Percentiles rank a stretch among this genome's conserved stretches.
Conservation (phyloP, 441 rosid species). For the Arabidopsis hybrid region DNA sequence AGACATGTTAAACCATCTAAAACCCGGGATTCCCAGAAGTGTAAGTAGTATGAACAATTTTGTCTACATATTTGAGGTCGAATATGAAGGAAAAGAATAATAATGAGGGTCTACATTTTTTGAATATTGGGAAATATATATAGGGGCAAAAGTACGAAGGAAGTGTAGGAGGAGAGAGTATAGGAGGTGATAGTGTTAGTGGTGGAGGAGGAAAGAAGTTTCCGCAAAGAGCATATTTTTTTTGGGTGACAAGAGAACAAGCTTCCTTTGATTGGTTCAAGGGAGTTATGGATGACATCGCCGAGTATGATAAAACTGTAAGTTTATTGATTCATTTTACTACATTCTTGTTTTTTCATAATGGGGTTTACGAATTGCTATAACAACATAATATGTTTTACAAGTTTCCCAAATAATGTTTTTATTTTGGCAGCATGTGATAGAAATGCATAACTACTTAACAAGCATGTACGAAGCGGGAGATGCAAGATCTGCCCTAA, state of each 20-base stretch:
- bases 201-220: constrained; percentile 50
- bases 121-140: constrained; percentile 20
- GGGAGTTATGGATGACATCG: constrained; percentile 98
- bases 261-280: constrained; percentile 97
- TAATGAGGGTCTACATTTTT: neutral
- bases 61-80: constrained; percentile 23
- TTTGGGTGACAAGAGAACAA: constrained; percentile 99
- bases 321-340: constrained; percentile 23
- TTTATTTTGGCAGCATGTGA: constrained; percentile 58
- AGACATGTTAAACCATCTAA: constrained; percentile 79
- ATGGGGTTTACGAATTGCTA: neutral
- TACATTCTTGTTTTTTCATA: neutral
- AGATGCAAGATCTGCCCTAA: constrained; percentile 95
- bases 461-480: constrained; percentile 97
- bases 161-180: constrained; percentile 45
- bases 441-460: constrained; percentile 97
- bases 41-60: constrained; percentile 34
- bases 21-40: constrained; percentile 45
- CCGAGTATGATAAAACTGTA: constrained; percentile 73
- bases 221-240: constrained; percentile 93
- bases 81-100: neutral
- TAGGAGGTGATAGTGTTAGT: constrained; percentile 48
- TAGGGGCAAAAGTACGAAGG: constrained; percentile 44
- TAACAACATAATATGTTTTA: neutral
- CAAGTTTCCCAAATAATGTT: neutral